These are phyloP conservation scores for Colletotrichum kahawae DNA, from an alignment of 2,329 filamentous ascomycete genomes.

Conservation along the genomic window DNA sequence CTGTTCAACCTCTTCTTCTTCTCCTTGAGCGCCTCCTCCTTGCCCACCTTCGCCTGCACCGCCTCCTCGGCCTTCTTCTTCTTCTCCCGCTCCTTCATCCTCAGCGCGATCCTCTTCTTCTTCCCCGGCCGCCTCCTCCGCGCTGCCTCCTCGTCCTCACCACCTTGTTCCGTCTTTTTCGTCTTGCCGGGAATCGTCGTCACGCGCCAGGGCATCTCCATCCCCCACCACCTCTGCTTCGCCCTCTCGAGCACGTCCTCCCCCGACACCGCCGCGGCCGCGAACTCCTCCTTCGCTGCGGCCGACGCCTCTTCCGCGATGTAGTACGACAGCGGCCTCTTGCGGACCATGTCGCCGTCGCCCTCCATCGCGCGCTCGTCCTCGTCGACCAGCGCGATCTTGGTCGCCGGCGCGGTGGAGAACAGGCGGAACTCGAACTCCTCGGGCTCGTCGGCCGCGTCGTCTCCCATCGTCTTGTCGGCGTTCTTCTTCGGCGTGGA, in stretches of 20 bases:
- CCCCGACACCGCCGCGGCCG: constrained; percentile 53
- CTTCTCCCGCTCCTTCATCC: constrained; percentile 48
- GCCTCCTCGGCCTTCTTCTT: constrained; percentile 44
- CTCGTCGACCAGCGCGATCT: constrained; percentile 55
- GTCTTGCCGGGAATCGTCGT: constrained; percentile 37
- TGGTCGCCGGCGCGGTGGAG: constrained; percentile 49
- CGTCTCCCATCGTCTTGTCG: constrained; percentile 21
- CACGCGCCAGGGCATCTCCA: constrained; percentile 67
- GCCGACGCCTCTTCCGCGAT: constrained; percentile 43
- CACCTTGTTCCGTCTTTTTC: neutral
- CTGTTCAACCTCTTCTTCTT: constrained; percentile 68
- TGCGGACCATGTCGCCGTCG: constrained; percentile 38
- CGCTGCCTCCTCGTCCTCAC: constrained; percentile 28
- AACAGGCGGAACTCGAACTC: constrained; percentile 66
- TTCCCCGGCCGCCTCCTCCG: constrained; percentile 59
- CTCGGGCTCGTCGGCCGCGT: constrained; percentile 28
- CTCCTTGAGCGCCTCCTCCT: constrained; percentile 61
- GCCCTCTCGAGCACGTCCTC: constrained; percentile 54
- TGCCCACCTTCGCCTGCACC: constrained; percentile 46
- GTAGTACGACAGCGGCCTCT: constrained; percentile 55
- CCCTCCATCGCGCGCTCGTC: constrained; percentile 35
- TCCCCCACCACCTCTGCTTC: constrained; percentile 56
- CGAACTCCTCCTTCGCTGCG: constrained; percentile 43
- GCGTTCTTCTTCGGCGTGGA: constrained; percentile 3
- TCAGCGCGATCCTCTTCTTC: constrained; percentile 59